These are phyloP conservation scores for fission yeast (Schizosaccharomyces pombe) DNA, from an alignment of 805 yeast genomes.

Conservation along the genomic window DNA sequence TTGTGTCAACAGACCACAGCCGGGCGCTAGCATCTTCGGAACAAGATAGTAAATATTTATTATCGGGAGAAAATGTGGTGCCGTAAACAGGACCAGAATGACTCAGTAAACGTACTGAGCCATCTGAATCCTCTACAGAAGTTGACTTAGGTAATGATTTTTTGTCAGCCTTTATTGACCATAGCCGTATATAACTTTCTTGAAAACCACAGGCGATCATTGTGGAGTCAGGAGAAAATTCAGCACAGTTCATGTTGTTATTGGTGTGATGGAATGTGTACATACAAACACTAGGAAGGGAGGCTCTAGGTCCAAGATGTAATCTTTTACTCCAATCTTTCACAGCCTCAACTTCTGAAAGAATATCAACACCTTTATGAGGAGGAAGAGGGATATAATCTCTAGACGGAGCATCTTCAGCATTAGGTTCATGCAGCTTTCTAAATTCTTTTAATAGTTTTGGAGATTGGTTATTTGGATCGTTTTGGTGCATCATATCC, in stretches of 20 bases:
- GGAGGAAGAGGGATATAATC: conserved; percentile 71
- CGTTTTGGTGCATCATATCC: conserved; percentile 18
- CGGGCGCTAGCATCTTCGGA: conserved; percentile 85
- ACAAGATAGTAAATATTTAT: conserved; percentile 49
- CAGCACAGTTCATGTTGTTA: conserved; percentile 63
- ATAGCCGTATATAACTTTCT: conserved; percentile 69
- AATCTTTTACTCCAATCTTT: conserved; percentile 64
- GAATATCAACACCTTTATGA: conserved; percentile 56
- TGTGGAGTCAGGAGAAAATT: conserved; percentile 70
- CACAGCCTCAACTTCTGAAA: conserved; percentile 51
- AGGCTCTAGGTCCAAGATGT: conserved; percentile 47
- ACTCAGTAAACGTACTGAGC: conserved; percentile 36
- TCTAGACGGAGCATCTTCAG: conserved; percentile 34
- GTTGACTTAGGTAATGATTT: background rate
- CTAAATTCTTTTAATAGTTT: conserved; percentile 43
- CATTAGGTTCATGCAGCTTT: conserved; percentile 26
- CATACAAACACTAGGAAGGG: conserved; percentile 89
- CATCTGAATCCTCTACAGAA: background rate
- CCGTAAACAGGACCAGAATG: conserved; percentile 92
- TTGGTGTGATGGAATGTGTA: conserved; percentile 92
- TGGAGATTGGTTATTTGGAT: conserved; percentile 11
- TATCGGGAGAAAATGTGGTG: conserved; percentile 73
- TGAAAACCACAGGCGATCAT: conserved; percentile 85
- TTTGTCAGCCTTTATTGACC: conserved; percentile 86
- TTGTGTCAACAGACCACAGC: conserved; percentile 84